Evolutionary conservation across 2,329 filamentous ascomycete species (phyloP).

Genomic region (Fusarium liriodendri): DNA sequence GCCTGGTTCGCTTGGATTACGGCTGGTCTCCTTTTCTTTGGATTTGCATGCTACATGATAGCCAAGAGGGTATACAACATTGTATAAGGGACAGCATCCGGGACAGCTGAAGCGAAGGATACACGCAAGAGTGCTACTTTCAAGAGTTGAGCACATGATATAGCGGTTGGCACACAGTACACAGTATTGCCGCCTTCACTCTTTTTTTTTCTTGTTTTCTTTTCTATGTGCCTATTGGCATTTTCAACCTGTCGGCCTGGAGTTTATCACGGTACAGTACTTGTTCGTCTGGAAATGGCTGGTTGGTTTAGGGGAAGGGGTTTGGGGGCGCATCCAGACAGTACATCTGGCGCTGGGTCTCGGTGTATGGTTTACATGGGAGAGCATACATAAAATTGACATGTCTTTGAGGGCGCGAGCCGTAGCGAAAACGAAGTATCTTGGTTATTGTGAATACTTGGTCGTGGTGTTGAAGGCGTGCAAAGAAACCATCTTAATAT

Average conservation of each 20-base stretch:
- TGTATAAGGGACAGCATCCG: conserved; percentile 59
- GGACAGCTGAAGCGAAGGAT: background rate
- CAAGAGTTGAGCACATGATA: background rate
- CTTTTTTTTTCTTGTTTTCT: conserved; percentile 1
- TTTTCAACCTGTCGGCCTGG: background rate
- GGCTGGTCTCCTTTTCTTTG: conserved; percentile 81
- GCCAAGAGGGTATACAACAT: conserved; percentile 88
- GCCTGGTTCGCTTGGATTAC: conserved; percentile 83
- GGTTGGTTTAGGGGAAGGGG: background rate
- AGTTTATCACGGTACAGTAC: background rate
- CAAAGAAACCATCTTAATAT: background rate
- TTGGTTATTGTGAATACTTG: background rate
- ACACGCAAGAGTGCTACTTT: conserved; percentile 3
- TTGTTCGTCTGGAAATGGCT: background rate
- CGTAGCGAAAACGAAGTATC: background rate
- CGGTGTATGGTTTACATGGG: background rate
- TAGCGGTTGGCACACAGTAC: conserved; percentile 13
- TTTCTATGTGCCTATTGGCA: background rate
- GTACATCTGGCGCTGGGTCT: conserved; percentile 6
- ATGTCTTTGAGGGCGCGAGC: background rate
- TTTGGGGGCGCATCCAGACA: conserved; percentile 13
- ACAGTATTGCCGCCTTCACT: conserved; percentile 14
- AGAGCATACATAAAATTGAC: conserved; percentile 19
- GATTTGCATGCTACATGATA: conserved; percentile 80
- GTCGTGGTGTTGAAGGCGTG: background rate